These are phyloP conservation scores for Diutina mesorugosa DNA, from an alignment of 1,139 yeast species.

Conservation along the genomic window DNA sequence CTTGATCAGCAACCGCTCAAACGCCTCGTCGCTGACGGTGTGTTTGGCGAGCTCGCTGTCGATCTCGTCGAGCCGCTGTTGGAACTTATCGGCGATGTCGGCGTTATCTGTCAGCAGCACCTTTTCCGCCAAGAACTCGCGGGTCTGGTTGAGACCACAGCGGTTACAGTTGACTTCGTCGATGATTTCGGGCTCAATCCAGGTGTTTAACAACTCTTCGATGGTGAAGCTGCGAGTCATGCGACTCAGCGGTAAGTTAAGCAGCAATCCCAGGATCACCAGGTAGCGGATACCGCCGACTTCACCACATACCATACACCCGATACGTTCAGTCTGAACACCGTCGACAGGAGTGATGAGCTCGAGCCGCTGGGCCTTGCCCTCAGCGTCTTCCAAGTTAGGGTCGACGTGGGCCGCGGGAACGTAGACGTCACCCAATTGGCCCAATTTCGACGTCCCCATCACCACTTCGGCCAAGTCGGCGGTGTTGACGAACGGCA, in stretches of 20 bases:
- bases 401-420: constrained; percentile 71
- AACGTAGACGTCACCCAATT: constrained; percentile 48
- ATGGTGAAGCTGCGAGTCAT: constrained; percentile 33
- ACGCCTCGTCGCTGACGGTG: constrained; percentile 69
- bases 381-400: constrained; percentile 27
- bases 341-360: constrained; percentile 87
- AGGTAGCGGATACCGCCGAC: constrained; percentile 84
- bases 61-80: constrained; percentile 40
- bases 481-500: constrained; percentile 12
- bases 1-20: constrained; percentile 60
- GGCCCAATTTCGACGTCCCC: constrained; percentile 42
- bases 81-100: constrained; percentile 32
- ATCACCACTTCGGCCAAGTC: constrained; percentile 14
- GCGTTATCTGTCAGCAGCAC: constrained; percentile 19
- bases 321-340: constrained; percentile 71
- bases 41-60: constrained; percentile 45
- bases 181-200: constrained; percentile 73
- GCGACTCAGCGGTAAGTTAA: constrained; percentile 39
- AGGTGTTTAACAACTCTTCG: constrained; percentile 48
- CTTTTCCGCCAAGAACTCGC: constrained; percentile 33
- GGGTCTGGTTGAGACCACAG: constrained; percentile 63
- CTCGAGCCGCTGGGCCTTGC: constrained; percentile 38
- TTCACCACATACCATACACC: constrained; percentile 83
- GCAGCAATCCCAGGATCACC: constrained; percentile 67
- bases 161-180: constrained; percentile 90